Evolutionary conservation across 2,329 filamentous ascomycete genomes (phyloP).

Genomic region (Bretziella fagacearum): DNA sequence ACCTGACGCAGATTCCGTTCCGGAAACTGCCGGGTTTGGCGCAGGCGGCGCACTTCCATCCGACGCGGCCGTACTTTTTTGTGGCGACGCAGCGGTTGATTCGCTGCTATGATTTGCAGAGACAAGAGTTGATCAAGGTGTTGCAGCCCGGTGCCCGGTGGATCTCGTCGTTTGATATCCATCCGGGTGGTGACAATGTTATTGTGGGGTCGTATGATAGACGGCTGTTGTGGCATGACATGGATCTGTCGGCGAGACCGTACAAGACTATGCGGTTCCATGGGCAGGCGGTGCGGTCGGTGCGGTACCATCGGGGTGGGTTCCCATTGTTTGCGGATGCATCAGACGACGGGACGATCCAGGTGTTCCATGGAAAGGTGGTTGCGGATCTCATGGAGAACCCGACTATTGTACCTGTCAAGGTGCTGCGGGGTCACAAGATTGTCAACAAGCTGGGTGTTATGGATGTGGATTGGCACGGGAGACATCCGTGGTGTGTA

Average conservation of each 20-base stretch:
- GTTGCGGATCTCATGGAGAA: slow-evolving; percentile 92
- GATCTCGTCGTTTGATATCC: slow-evolving; percentile 89
- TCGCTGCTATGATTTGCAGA: slow-evolving; percentile 82
- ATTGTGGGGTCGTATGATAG: slow-evolving; percentile 92
- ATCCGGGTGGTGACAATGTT: slow-evolving; percentile 83
- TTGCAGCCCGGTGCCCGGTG: slow-evolving; percentile 80
- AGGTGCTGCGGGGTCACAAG: slow-evolving; percentile 81
- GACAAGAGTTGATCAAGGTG: slow-evolving; percentile 81
- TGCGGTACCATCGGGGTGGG: slow-evolving; percentile 65
- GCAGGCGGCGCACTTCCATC: slow-evolving; percentile 88
- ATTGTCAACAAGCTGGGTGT: slow-evolving; percentile 76
- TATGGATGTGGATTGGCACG: slow-evolving; percentile 92
- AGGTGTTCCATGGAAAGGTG: slow-evolving; percentile 95
- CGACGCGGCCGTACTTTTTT: slow-evolving; percentile 81
- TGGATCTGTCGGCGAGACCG: slow-evolving; percentile 75
- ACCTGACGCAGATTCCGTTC: slow-evolving; percentile 90
- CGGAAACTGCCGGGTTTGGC: slow-evolving; percentile 55
- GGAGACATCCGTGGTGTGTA: slow-evolving; percentile 80
- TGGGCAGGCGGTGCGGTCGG: slow-evolving; percentile 72
- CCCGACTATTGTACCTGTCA: slow-evolving; percentile 87
- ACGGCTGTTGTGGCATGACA: slow-evolving; percentile 86
- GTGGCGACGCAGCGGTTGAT: slow-evolving; percentile 89
- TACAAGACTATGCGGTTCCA: slow-evolving; percentile 98
- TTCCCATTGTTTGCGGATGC: slow-evolving; percentile 83
- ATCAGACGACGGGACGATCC: slow-evolving; percentile 82